Evolutionary conservation across 768 basidiomycete species (phyloP), one percentile per base, ranked within the genome.

Genomic region (Mycena floridula): DNA sequence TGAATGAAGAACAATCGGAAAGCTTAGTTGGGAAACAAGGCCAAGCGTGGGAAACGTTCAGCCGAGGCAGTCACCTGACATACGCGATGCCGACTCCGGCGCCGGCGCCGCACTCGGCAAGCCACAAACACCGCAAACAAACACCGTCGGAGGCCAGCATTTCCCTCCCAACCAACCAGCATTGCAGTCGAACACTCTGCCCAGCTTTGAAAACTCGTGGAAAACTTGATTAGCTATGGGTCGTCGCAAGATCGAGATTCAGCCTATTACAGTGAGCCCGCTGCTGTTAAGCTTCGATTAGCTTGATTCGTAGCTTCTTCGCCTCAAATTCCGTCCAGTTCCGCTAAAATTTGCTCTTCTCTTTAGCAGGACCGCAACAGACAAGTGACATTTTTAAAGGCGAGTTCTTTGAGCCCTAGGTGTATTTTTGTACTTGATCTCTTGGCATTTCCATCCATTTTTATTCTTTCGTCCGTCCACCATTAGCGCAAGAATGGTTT

Each of bases 381-480:
- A 49, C 79, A 79, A 46, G 82, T 85, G 51, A 85, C 83, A 48
- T 85, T 85, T 70, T 68, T 85, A 62, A 85, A 85, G 78, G 82
- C 74, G 64, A 56, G 62, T 42, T 37, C 21, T 21, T 48, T 16
- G 27, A 22, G 38, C 26, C 44, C 44, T 48, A 32, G 27, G 30
- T 26, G 23, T 37, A 44, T 38, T 44, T 38, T 44, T 44, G 26
- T 21, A 21, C 48, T 49, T 49, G 48, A 44, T 44, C 25, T 40
- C 46, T 49, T 28, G 39, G 26, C 41, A 37, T 35, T 46, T 25
- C 36, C 20, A 27, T 32, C 16, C 8, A n/a, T 22, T 43, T 21
- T 32, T 39, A 13, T 18, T 38, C 18, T 25, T 30, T 24, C 25
- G 35, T 54, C 46, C 46, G 45, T 5, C 25, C 8, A 37, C 23